phyloP scores from a whole-genome alignment of 352 stramenopile genomes.

The Globisporangium takayamanum region DNA sequence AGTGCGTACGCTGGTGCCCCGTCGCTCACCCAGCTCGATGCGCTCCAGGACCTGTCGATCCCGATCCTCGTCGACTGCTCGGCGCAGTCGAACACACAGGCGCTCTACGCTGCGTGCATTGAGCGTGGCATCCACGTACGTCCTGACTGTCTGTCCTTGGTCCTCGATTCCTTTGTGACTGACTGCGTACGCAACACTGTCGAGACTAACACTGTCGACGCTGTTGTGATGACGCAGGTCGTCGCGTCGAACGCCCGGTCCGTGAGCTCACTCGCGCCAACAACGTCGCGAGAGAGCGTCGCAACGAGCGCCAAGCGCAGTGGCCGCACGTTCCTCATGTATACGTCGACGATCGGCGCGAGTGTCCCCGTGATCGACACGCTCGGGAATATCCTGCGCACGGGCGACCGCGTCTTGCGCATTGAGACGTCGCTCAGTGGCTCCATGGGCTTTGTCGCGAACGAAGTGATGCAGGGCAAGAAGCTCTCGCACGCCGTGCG shows the following conservation, averaged over 20 bases:
- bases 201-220: background rate
- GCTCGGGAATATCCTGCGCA: conserved; percentile 67
- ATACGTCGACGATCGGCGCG: conserved; percentile 70
- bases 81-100: conserved; percentile 36
- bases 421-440: conserved; percentile 65
- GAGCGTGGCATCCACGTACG: conserved; percentile 54
- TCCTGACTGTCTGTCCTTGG: background rate
- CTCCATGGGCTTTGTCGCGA: conserved; percentile 68
- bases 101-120: conserved; percentile 56
- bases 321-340: conserved; percentile 71
- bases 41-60: conserved; percentile 60
- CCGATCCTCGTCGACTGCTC: conserved; percentile 74
- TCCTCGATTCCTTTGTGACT: background rate
- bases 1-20: conserved; percentile 30
- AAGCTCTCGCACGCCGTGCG: conserved; percentile 50
- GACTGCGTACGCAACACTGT: background rate
- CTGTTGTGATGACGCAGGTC: conserved; percentile 15
- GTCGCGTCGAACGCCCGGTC: conserved; percentile 65
- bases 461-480: conserved; percentile 67
- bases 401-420: conserved; percentile 49
- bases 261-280: conserved; percentile 41
- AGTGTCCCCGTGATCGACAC: conserved; percentile 71
- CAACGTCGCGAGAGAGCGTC: conserved; percentile 51
- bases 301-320: conserved; percentile 24
- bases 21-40: conserved; percentile 43